Evolutionary conservation across 2,329 filamentous ascomycete genomes (phyloP).

Genomic region (Sordariomycetes sp.): DNA sequence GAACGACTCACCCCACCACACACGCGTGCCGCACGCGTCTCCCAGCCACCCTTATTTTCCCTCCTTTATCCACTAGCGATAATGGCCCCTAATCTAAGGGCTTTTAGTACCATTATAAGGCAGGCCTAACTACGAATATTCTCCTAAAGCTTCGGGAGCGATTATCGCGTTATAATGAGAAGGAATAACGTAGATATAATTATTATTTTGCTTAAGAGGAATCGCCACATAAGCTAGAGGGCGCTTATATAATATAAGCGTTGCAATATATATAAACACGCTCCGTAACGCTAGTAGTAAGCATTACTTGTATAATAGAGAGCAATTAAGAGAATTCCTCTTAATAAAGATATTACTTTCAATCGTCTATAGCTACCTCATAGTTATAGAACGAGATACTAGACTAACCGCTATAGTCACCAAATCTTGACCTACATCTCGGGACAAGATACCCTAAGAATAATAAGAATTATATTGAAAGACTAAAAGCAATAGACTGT

Average conservation of each 20-base stretch:
- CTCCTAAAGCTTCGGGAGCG: too few relatives aligned
- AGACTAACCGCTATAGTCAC: background rate
- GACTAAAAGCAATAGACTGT: background rate
- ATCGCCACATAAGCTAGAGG: background rate
- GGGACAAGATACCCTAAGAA: background rate
- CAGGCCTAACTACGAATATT: too few relatives aligned
- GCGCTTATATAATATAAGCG: background rate
- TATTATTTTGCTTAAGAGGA: background rate
- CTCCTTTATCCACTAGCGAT: background rate
- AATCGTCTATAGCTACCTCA: conserved; percentile 1
- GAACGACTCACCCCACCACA: too few relatives aligned
- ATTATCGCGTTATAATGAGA: background rate
- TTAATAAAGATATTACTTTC: conserved; percentile 1
- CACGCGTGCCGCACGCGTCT: too few relatives aligned
- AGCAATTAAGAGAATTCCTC: conserved; percentile 1
- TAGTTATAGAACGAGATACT: background rate
- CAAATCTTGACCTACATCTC: background rate
- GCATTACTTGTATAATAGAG: conserved; percentile 1
- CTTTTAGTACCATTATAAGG: background rate
- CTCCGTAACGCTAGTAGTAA: background rate
- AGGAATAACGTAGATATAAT: background rate
- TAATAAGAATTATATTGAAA: background rate
- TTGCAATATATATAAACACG: conserved; percentile 1
- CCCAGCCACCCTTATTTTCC: too few relatives aligned
- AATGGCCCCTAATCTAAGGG: background rate